Conservation (phyloP, 1,284 basidiomycete genomes). For the Leccinum huronense region DNA sequence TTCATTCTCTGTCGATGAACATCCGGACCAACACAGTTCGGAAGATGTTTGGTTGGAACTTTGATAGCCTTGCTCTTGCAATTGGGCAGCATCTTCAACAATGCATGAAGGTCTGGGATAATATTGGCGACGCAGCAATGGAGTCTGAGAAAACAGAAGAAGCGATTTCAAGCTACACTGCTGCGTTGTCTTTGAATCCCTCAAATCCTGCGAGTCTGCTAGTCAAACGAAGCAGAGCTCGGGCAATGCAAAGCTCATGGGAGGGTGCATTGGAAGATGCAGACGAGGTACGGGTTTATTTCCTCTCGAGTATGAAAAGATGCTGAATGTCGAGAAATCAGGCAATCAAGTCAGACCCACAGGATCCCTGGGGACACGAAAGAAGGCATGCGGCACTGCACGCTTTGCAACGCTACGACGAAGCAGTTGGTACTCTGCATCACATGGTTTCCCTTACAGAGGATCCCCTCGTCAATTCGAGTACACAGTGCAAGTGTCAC, state of each 20-base stretch:
- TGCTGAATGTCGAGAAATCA: background rate
- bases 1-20: too few species aligned
- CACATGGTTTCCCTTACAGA: background rate
- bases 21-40: background rate
- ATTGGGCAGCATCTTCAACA: background rate
- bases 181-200: slow-evolving; percentile 5
- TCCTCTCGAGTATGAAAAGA: background rate
- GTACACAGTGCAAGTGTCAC: background rate
- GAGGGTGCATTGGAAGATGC: background rate
- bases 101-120: background rate
- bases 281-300: background rate
- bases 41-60: slow-evolving; percentile 11
- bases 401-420: background rate
- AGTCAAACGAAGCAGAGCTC: slow-evolving; percentile 15
- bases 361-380: background rate
- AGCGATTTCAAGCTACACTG: background rate
- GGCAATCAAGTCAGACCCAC: background rate
- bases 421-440: background rate
- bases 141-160: background rate
- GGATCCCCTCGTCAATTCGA: background rate
- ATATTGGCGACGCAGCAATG: background rate
- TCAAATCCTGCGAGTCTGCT: slow-evolving; percentile 7
- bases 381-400: background rate
- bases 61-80: background rate
- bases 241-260: background rate